Conservation (phyloP, 257 asterid species). For the Plectranthus barbatus region DNA sequence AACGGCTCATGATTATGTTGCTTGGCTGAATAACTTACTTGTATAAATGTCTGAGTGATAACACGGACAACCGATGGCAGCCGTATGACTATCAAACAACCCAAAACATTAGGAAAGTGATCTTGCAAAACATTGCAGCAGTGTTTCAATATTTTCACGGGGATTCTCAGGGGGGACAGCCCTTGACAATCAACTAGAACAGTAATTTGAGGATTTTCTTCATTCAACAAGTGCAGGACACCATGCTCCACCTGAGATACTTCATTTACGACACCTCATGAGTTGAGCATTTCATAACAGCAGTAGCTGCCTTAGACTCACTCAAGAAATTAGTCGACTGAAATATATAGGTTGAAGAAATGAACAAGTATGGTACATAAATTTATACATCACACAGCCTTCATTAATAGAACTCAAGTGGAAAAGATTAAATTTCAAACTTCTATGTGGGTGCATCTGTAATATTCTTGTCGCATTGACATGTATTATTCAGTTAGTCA, state of each 20-base stretch:
- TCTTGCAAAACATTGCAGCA: constrained; percentile 79
- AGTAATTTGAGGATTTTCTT: constrained; percentile 56
- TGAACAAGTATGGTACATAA: neutral
- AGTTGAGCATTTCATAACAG: constrained; percentile 13
- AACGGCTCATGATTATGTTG: neutral
- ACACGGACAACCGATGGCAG: constrained; percentile 92
- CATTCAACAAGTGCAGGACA: constrained; percentile 53
- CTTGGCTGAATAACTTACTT: constrained; percentile 36
- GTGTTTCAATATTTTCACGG: constrained; percentile 72
- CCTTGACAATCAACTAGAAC: constrained; percentile 85
- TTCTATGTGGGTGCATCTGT: neutral
- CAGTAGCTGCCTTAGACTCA: neutral
- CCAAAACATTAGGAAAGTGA: constrained; percentile 82
- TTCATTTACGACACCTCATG: constrained; percentile 33
- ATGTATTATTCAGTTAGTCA: neutral
- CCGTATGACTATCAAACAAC: constrained; percentile 62
- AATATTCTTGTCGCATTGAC: neutral
- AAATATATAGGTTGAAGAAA: neutral
- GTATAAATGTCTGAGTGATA: constrained; percentile 70
- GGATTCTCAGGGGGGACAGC: constrained; percentile 63
- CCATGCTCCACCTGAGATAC: constrained; percentile 98
- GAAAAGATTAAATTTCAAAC: neutral
- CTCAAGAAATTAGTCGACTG: neutral
- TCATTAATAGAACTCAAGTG: neutral
- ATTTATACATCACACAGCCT: neutral